Conservation (phyloP, 352 stramenopile species). For the Globisporangium canariense region DNA sequence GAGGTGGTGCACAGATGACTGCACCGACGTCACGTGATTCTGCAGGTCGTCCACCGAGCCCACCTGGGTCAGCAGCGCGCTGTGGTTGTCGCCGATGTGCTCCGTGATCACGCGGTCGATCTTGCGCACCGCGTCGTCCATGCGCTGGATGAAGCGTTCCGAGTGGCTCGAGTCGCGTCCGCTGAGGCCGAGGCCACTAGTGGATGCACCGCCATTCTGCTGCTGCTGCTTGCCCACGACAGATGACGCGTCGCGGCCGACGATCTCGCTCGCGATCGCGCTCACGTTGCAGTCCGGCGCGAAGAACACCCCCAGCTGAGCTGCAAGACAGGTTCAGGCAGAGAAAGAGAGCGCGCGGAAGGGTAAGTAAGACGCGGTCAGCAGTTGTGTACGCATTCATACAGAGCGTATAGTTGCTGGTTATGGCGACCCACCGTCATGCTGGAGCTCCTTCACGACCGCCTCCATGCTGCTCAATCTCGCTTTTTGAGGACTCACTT, state of each 20-base stretch:
- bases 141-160: conserved; percentile 69
- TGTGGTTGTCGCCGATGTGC: conserved; percentile 76
- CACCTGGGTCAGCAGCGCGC: conserved; percentile 62
- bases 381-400: not conserved
- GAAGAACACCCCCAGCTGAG: conserved; percentile 73
- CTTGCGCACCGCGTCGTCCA: conserved; percentile 57
- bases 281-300: conserved; percentile 69
- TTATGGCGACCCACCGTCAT: conserved; percentile 43
- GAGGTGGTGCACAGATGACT: conserved; percentile 60
- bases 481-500: not conserved
- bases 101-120: conserved; percentile 80
- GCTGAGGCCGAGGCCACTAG: conserved; percentile 17
- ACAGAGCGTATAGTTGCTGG: not conserved
- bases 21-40: conserved; percentile 45
- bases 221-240: conserved; percentile 20
- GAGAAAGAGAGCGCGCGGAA: no score
- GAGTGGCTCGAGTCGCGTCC: conserved; percentile 42
- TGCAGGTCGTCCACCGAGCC: conserved; percentile 79
- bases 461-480: conserved; percentile 21
- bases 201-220: conserved; percentile 13
- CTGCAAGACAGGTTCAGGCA: conserved; percentile 23
- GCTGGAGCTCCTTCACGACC: conserved; percentile 66
- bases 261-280: conserved; percentile 72
- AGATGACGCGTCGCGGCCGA: conserved; percentile 58
- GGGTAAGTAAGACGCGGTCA: conserved; percentile 2